phyloP scores from a whole-genome alignment of 176 grass and related monocot species.

The Canna indica region DNA sequence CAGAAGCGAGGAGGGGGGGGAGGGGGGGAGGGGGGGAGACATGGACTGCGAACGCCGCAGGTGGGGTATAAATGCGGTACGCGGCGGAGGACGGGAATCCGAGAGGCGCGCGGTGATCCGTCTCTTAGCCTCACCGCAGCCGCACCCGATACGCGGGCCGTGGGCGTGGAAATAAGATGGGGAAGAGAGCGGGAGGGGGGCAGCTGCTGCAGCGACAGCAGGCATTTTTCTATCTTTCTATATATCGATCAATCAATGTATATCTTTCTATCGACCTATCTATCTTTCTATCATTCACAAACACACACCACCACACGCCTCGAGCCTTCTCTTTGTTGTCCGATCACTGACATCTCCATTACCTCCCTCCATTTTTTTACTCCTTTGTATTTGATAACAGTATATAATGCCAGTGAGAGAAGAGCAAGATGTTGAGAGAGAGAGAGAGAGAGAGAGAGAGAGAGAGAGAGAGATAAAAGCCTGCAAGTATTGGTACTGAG shows the following conservation, averaged over 20 bases:
- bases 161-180: background rate
- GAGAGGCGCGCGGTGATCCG: conserved; percentile 15
- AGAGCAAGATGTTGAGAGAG: background rate
- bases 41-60: conserved; percentile 19
- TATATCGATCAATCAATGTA: background rate
- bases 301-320: conserved; percentile 1
- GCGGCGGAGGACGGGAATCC: conserved; percentile 28
- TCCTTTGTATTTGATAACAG: background rate
- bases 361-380: background rate
- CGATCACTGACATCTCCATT: conserved; percentile 23
- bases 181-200: background rate
- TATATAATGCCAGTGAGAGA: background rate
- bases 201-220: background rate
- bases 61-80: conserved; percentile 14
- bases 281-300: background rate
- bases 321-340: conserved; percentile 7
- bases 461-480: background rate
- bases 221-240: background rate
- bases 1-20: conserved; percentile 6
- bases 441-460: background rate
- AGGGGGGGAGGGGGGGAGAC: conserved; percentile 12
- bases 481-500: conserved; percentile 2
- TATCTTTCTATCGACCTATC: background rate
- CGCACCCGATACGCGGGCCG: background rate
- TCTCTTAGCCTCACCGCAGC: conserved; percentile 1